These are phyloP conservation scores for Helianthus tuberosus DNA, from an alignment of 129 eudicot genomes.

Conservation along the genomic window DNA sequence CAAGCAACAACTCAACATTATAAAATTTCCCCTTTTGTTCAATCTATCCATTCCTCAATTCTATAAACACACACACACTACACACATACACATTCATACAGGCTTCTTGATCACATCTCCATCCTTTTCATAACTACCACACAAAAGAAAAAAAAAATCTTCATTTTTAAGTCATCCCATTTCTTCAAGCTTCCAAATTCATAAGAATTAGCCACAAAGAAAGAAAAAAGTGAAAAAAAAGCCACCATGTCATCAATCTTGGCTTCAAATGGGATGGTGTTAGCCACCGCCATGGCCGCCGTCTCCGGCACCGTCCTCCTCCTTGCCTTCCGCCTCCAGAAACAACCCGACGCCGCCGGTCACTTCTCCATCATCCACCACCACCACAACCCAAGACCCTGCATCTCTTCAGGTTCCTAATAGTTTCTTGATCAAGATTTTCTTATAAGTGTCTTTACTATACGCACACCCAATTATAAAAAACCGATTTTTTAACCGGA, in stretches of 20 bases:
- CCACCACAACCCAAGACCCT: conserved; percentile 54
- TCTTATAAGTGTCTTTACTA: background rate
- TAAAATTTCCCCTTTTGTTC: conserved; percentile 41
- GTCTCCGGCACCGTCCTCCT: conserved; percentile 79
- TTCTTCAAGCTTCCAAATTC: conserved; percentile 16
- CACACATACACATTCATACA: conserved; percentile 10
- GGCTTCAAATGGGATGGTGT: conserved; percentile 62
- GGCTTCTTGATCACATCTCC: conserved; percentile 28
- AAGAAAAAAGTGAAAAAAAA: background rate
- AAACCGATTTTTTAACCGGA: no score
- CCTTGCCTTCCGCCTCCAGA: conserved; percentile 67
- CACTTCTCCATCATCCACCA: background rate
- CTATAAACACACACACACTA: conserved; percentile 6
- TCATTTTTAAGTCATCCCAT: conserved; percentile 1
- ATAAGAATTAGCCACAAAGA: conserved; percentile 12
- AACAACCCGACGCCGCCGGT: conserved; percentile 35
- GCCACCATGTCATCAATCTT: conserved; percentile 60
- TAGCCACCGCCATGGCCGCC: conserved; percentile 88
- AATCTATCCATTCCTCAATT: conserved; percentile 23
- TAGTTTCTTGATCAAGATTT: background rate
- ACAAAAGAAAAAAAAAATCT: background rate
- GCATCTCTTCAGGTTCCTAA: conserved; percentile 67
- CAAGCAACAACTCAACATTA: conserved; percentile 41
- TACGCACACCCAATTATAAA: no score
- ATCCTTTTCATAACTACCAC: conserved; percentile 16